Evolutionary conservation across 768 basidiomycete species (phyloP), one percentile per base, ranked within the genome.

Genomic region (Boletus barrowsii): DNA sequence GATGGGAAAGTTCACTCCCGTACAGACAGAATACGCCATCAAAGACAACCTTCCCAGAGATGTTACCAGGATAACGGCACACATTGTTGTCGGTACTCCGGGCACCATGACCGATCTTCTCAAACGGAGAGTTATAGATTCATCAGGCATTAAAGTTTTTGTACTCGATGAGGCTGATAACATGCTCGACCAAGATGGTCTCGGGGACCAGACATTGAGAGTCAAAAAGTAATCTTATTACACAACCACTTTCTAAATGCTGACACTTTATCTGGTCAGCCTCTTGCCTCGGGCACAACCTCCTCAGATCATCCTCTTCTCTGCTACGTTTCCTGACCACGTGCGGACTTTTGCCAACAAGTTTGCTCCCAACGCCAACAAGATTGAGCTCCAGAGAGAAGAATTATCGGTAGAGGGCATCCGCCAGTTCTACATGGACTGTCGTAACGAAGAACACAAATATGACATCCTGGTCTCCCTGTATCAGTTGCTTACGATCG

Each of bases 121-220:
- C 63, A 76, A 84, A 61, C 79, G 81, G 64, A 86, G 75, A 59
- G 86, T 93, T 42, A 80, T 98, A 54, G 91, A 98, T 65, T 75
- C 87, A 15, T 81, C 79, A 45, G 77, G 86, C 30, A 81, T 99
- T 69, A 92, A 91, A 66, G 90, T 96, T 4, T 93, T 98, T 53
- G 96, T 98, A 4, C 78, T 98, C 9, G 97, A 99, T 66, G 97
- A 99, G 73, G 97, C 97, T 37, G 97, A 99, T 73, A 97, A 98
- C 73, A 98, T 98, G 96, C 77, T 99, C 62, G 94, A 95, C 67
- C 86, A 93, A 65, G 92, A 94, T 69, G 90, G 91, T 18, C 75
- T 98, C 47, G 93, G 94, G 11, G 96, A 98, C 58, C 95, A 98
- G 72, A 95, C 91, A 0, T 73, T 96, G 43, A 80, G 87, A 49